Evolutionary conservation across 2,329 filamentous ascomycete species (phyloP).

Genomic region (Ascochyta fabae): DNA sequence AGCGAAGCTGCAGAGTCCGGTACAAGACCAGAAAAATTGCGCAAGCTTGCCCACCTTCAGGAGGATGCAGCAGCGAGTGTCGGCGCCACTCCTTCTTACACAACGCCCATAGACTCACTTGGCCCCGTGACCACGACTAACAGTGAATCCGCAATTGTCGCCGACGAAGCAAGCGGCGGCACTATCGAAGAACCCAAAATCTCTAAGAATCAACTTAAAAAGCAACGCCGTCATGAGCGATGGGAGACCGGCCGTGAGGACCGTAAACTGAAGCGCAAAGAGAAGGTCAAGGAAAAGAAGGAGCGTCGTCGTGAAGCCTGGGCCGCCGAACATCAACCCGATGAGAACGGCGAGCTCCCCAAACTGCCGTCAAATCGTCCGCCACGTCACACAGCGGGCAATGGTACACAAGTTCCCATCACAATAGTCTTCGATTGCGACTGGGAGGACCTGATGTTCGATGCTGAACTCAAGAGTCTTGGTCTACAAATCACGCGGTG

Average conservation of each 20-base stretch:
- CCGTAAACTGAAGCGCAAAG: constrained; percentile 64
- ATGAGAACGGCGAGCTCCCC: constrained; percentile 29
- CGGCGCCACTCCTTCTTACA: constrained; percentile 17
- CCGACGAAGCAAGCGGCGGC: constrained; percentile 13
- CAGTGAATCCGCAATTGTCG: constrained; percentile 12
- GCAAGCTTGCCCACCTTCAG: constrained; percentile 55
- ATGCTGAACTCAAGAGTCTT: constrained; percentile 84
- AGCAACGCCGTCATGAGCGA: constrained; percentile 70
- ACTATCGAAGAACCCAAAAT: constrained; percentile 50
- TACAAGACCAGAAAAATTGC: constrained; percentile 62
- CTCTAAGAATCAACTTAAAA: constrained; percentile 89
- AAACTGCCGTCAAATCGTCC: constrained; percentile 25
- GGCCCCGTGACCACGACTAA: constrained; percentile 19
- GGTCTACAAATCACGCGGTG: constrained; percentile 82
- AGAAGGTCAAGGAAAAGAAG: constrained; percentile 61
- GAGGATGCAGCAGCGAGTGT: constrained; percentile 14
- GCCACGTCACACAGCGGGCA: constrained; percentile 31
- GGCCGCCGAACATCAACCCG: constrained; percentile 45
- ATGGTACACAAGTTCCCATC: constrained; percentile 71
- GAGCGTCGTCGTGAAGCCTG: constrained; percentile 58
- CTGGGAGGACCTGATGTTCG: constrained; percentile 88
- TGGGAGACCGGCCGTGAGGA: constrained; percentile 75
- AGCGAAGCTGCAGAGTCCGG: constrained; percentile 51
- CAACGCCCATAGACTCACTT: constrained; percentile 19
- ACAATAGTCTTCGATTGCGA: constrained; percentile 88